Evolutionary conservation across 148 eudicot species (phyloP).

Genomic region (Spergularia bocconei): DNA sequence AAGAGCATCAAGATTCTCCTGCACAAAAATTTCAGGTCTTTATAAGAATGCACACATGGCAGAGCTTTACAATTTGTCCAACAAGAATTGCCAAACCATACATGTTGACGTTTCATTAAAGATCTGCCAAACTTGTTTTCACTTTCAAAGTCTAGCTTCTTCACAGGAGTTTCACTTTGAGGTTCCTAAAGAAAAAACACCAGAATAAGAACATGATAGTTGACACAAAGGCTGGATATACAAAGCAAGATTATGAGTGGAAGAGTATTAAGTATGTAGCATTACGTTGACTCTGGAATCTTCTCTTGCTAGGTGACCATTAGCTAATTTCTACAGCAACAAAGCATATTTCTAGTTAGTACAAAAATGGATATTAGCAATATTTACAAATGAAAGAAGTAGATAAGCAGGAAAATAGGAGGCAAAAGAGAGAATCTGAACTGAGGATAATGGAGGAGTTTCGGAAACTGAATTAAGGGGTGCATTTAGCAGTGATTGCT

Average conservation of each 20-base stretch:
- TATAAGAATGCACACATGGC: conserved; percentile 5
- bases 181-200: conserved; percentile 50
- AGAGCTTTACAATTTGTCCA: background rate
- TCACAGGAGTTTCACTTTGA: conserved; percentile 45
- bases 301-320: conserved; percentile 59
- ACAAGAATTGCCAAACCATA: conserved; percentile 30
- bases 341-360: background rate
- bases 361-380: background rate
- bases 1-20: conserved; percentile 90
- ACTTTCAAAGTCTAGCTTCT: conserved; percentile 65
- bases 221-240: conserved; percentile 8
- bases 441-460: conserved; percentile 39
- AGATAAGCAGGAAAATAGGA: background rate
- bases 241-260: background rate
- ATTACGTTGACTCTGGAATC: conserved; percentile 46
- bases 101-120: conserved; percentile 64
- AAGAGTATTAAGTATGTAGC: background rate
- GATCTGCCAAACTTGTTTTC: conserved; percentile 57
- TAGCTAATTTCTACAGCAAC: conserved; percentile 56
- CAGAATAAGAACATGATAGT: conserved; percentile 1
- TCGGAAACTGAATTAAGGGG: conserved; percentile 42
- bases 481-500: conserved; percentile 51
- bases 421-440: conserved; percentile 39
- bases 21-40: conserved; percentile 27
- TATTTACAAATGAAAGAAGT: background rate